Conservation (phyloP, 805 yeast genomes). For the Wickerhamiella allomyrinae region DNA sequence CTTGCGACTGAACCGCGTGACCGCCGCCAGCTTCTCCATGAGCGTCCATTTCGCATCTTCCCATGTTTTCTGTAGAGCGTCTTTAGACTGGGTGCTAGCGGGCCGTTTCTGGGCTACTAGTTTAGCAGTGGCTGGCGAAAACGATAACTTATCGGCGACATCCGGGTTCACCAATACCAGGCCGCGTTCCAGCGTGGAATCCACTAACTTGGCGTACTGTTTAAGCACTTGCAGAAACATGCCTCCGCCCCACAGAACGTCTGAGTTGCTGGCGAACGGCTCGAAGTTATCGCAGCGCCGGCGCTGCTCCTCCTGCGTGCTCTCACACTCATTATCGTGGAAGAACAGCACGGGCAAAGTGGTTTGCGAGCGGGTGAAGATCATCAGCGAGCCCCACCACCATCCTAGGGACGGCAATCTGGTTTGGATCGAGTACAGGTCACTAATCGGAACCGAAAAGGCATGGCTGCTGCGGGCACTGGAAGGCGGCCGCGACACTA, state of each 20-base stretch:
- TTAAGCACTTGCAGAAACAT: conserved; percentile 49
- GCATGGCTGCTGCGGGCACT: conserved; percentile 48
- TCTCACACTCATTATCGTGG: conserved; percentile 78
- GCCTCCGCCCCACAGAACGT: conserved; percentile 79
- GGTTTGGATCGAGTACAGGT: conserved; percentile 64
- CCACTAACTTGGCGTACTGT: conserved; percentile 45
- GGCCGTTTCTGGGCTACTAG: conserved; percentile 5
- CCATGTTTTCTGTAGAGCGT: conserved; percentile 34
- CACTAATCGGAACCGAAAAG: conserved; percentile 46
- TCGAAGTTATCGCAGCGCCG: conserved; percentile 51
- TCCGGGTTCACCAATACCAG: conserved; percentile 70
- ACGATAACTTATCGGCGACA: conserved; percentile 45
- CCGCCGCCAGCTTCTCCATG: conserved; percentile 68
- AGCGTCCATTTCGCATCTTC: conserved; percentile 74
- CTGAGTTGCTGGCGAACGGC: conserved; percentile 40
- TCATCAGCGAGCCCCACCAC: conserved; percentile 81
- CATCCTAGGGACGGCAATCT: conserved; percentile 74
- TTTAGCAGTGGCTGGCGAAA: conserved; percentile 32
- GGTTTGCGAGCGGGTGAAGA: conserved; percentile 48
- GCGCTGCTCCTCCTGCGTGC: conserved; percentile 50
- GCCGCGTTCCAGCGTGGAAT: conserved; percentile 56
- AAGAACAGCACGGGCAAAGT: conserved; percentile 75
- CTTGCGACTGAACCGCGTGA: conserved; percentile 48
- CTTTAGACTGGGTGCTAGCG: conserved; percentile 26
- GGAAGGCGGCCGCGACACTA: conserved; percentile 38